phyloP scores from a whole-genome alignment of 78 protist species.

The Planoprotostelium fungivorum region DNA sequence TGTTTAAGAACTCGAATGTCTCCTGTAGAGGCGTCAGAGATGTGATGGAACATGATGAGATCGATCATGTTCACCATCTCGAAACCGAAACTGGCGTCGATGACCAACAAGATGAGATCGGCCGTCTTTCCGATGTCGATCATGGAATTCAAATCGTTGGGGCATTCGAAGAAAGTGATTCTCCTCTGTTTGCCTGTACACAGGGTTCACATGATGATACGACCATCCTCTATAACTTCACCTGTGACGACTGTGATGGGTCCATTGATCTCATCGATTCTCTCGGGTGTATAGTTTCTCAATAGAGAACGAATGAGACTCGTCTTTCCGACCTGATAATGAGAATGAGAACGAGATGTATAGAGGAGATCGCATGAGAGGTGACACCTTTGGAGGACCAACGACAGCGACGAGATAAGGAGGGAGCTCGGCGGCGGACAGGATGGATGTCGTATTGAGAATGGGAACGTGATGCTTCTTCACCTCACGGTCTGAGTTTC shows the following conservation, averaged over 20 bases:
- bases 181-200: constrained; percentile 82
- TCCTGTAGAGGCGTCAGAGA: constrained; percentile 60
- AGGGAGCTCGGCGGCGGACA: constrained; percentile 72
- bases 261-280: constrained; percentile 79
- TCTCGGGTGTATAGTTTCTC: constrained; percentile 87
- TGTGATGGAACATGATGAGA: background rate
- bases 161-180: constrained; percentile 95
- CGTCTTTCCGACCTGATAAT: constrained; percentile 85
- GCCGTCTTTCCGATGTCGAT: constrained; percentile 96
- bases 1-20: constrained; percentile 98
- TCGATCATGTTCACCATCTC: constrained; percentile 80
- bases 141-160: constrained; percentile 95
- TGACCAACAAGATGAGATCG: constrained; percentile 92
- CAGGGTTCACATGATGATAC: background rate
- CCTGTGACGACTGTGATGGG: constrained; percentile 89
- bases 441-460: constrained; percentile 58
- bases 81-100: constrained; percentile 96
- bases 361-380: background rate
- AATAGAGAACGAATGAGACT: constrained; percentile 94
- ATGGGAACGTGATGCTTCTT: constrained; percentile 72
- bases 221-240: background rate
- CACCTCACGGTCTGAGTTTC: constrained; percentile 56
- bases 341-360: background rate
- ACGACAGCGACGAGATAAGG: constrained; percentile 90
- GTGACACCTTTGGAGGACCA: constrained; percentile 84